phyloP scores from a whole-genome alignment of 2,329 filamentous ascomycete genomes.

The Trichoderma koningiopsis region DNA sequence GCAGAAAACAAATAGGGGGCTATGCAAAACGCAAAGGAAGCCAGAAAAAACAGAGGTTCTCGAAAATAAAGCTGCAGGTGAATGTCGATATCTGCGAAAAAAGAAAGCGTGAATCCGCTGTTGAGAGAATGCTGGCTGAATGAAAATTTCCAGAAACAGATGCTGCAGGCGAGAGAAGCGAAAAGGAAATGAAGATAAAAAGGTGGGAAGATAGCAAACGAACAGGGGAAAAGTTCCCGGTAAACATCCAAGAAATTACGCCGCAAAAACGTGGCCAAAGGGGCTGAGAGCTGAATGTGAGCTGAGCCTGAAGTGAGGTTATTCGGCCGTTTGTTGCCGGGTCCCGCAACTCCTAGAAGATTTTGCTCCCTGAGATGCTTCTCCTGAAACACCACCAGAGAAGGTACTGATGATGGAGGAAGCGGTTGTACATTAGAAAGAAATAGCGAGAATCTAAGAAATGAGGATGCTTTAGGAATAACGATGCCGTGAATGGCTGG shows the following conservation, averaged over 20 bases:
- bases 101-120: not conserved
- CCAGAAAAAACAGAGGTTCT: not conserved
- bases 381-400: slow-evolving; percentile 9
- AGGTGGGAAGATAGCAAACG: not conserved
- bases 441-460: not conserved
- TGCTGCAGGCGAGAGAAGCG: not conserved
- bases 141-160: not conserved
- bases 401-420: slow-evolving; percentile 2
- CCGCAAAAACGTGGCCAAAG: not conserved
- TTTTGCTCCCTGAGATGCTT: slow-evolving; percentile 2
- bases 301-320: slow-evolving; percentile 11
- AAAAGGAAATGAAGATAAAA: not conserved
- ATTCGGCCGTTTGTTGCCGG: not conserved
- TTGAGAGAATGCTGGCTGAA: not conserved
- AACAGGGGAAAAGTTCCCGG: not conserved
- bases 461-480: not conserved
- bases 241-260: slow-evolving; percentile 1
- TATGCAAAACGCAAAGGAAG: not conserved
- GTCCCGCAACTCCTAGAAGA: slow-evolving; percentile 1
- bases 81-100: not conserved
- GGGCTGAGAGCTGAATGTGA: not conserved
- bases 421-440: not conserved
- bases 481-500: not conserved
- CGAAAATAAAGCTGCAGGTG: not conserved
- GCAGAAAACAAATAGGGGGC: not conserved